Conservation (phyloP, 352 stramenopile species). For the Globisporangium heterothallicum region DNA sequence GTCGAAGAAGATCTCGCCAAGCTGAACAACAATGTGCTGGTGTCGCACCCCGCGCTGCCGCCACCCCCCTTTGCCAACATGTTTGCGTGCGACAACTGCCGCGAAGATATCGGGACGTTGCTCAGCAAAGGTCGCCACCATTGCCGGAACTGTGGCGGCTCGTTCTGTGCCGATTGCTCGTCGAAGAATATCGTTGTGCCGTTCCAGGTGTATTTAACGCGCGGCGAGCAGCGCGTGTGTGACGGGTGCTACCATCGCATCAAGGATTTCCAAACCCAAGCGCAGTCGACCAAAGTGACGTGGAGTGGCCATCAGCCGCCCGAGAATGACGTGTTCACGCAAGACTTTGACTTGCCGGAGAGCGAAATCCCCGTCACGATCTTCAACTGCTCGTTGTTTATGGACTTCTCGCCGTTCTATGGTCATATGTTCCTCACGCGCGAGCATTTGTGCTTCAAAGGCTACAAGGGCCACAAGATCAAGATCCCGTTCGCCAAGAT, state of each 20-base stretch:
- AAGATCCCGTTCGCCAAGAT: constrained; percentile 61
- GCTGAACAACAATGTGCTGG: constrained; percentile 32
- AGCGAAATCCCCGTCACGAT: constrained; percentile 51
- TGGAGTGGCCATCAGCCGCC: constrained; percentile 59
- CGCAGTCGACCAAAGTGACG: constrained; percentile 46
- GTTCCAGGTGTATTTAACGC: constrained; percentile 50
- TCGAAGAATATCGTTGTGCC: constrained; percentile 48
- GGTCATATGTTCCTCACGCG: constrained; percentile 68
- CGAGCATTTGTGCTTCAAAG: constrained; percentile 61
- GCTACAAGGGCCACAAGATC: constrained; percentile 39
- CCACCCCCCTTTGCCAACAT: constrained; percentile 74
- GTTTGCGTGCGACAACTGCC: constrained; percentile 68
- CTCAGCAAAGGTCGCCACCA: constrained; percentile 67
- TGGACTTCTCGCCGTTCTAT: constrained; percentile 66
- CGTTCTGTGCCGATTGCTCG: constrained; percentile 64
- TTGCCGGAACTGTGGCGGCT: constrained; percentile 76
- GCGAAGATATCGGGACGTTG: constrained; percentile 67
- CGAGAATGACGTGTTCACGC: constrained; percentile 20
- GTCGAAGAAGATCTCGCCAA: constrained; percentile 44
- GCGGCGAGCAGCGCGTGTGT: constrained; percentile 64
- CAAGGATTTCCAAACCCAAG: constrained; percentile 63
- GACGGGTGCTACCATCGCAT: constrained; percentile 72
- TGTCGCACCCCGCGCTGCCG: constrained; percentile 47
- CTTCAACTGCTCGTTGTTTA: constrained; percentile 75
- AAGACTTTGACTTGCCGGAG: constrained; percentile 39